phyloP scores from a whole-genome alignment of 306 rosid species.

The Prunus kanzakura region DNA sequence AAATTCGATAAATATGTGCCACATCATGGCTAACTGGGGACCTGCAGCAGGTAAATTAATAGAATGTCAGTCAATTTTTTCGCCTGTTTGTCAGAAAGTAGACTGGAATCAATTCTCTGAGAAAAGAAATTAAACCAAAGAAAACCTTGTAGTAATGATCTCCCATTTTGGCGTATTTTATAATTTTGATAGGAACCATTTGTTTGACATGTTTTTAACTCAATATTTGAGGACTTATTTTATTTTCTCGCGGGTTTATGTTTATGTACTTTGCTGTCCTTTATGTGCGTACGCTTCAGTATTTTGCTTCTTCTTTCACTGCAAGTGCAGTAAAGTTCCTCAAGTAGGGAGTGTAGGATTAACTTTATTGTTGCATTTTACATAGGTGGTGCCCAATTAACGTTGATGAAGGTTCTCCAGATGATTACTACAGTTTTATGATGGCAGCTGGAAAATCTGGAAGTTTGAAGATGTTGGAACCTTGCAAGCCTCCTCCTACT shows the following conservation, averaged over 20 bases:
- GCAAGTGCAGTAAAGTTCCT: background rate
- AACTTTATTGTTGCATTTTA: conserved; percentile 20
- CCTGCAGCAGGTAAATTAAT: background rate
- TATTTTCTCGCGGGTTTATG: background rate
- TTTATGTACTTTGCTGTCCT: conserved; percentile 2
- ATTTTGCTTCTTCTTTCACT: background rate
- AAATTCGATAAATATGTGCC: background rate
- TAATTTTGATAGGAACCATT: background rate
- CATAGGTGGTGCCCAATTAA: conserved; percentile 64
- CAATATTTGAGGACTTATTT: background rate
- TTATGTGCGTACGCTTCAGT: background rate
- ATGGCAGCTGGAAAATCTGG: conserved; percentile 66
- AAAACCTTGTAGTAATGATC: background rate
- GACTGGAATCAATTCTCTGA: background rate
- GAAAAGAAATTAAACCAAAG: background rate
- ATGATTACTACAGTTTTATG: conserved; percentile 59
- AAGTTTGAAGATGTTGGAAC: conserved; percentile 49
- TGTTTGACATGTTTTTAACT: background rate
- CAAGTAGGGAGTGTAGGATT: conserved; percentile 14
- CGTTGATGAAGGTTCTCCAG: conserved; percentile 55
- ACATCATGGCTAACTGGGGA: background rate
- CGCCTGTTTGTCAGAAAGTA: background rate
- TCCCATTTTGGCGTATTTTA: background rate
- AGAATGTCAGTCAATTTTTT: background rate
- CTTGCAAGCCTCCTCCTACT: conserved; percentile 56